These are phyloP conservation scores for Colletotrichum tanaceti DNA, from an alignment of 2,329 filamentous ascomycete genomes.

Conservation along the genomic window DNA sequence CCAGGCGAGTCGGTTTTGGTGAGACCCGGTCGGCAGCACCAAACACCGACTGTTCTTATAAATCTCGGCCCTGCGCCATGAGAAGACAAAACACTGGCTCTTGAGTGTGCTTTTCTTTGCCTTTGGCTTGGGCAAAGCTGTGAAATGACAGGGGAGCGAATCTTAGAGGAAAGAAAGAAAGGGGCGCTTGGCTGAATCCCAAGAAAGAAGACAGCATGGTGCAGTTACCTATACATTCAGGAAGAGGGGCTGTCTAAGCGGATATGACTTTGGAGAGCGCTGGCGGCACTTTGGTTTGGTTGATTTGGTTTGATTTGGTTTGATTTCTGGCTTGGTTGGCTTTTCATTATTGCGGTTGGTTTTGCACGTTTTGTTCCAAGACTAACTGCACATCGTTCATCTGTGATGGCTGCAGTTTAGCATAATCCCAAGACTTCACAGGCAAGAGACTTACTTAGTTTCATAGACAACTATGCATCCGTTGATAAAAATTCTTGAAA, in stretches of 20 bases:
- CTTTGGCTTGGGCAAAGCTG: background rate
- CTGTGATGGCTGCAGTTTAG: background rate
- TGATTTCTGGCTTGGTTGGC: background rate
- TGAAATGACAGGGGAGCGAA: background rate
- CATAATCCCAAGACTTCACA: background rate
- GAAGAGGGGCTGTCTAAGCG: background rate
- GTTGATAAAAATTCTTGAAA: background rate
- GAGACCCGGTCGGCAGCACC: background rate
- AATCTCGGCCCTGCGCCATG: background rate
- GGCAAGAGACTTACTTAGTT: background rate
- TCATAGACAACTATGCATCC: background rate
- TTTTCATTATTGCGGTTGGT: background rate
- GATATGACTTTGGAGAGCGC: background rate
- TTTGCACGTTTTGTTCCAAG: too few species aligned
- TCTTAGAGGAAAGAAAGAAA: background rate
- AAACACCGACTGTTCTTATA: background rate
- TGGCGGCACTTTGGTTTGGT: background rate
- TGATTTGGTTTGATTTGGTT: background rate
- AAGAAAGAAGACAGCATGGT: background rate
- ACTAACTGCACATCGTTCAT: background rate
- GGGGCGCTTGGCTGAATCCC: too few species aligned
- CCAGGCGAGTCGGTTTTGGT: slow-evolving; percentile 25
- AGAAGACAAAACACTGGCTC: background rate
- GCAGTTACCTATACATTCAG: background rate
- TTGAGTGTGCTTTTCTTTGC: too few species aligned